Evolutionary conservation across 768 basidiomycete species (phyloP).

Genomic region (Amanita pallidorosea): DNA sequence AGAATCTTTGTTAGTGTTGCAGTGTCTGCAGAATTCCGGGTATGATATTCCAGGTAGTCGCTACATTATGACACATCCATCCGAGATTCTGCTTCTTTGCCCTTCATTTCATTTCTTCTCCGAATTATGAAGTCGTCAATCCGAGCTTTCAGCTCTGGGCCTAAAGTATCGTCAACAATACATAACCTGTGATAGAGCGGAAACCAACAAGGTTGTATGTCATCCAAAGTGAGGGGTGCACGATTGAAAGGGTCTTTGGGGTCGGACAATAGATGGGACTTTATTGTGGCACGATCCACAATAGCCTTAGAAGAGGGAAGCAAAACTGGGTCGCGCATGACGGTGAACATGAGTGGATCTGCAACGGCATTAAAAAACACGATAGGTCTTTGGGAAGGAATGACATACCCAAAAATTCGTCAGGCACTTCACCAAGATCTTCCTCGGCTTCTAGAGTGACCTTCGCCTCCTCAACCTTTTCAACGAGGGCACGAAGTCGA

Average conservation of each 20-base stretch:
- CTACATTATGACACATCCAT: constrained; percentile 2
- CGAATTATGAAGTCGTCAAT: constrained; percentile 67
- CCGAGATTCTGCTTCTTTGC: constrained; percentile 1
- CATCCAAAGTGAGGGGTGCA: constrained; percentile 64
- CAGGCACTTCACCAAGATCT: constrained; percentile 86
- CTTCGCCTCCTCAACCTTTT: constrained; percentile 77
- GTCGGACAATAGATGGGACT: constrained; percentile 87
- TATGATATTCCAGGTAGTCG: too few species aligned
- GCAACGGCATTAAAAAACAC: constrained; percentile 4
- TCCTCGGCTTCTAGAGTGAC: constrained; percentile 80
- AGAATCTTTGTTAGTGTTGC: too few species aligned
- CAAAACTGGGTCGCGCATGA: constrained; percentile 94
- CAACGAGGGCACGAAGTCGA: constrained; percentile 57
- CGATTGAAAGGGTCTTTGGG: constrained; percentile 95
- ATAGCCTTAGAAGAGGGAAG: constrained; percentile 73
- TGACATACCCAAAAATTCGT: constrained; percentile 81
- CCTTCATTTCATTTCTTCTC: constrained; percentile 30
- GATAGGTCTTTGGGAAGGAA: constrained; percentile 3
- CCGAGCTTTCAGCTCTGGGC: constrained; percentile 57
- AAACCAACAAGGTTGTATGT: constrained; percentile 62
- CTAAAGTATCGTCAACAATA: constrained; percentile 21
- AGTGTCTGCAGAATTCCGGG: too few species aligned
- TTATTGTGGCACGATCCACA: constrained; percentile 88
- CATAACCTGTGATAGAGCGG: constrained; percentile 4
- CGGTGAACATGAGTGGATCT: constrained; percentile 85